Percentiles rank a stretch among this genome's conserved stretches.
These are phyloP conservation scores for Ophiostoma australiae DNA, from an alignment of 2,329 filamentous ascomycete genomes.

Conservation along the genomic window DNA sequence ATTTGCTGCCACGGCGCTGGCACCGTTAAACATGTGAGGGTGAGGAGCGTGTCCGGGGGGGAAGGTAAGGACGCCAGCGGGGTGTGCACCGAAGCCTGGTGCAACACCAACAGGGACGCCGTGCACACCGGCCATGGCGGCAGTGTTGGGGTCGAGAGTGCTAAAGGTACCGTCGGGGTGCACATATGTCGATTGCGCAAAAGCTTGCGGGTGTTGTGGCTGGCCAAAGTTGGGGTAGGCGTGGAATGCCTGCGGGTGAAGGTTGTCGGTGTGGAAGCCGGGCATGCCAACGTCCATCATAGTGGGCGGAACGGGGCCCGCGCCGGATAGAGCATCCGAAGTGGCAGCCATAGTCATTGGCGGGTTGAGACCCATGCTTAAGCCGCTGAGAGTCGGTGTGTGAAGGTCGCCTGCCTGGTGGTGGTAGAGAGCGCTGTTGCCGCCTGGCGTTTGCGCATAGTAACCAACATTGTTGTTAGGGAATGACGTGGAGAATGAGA, in stretches of 20 bases:
- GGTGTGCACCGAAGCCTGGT: constrained; percentile 17
- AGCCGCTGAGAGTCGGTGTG: constrained; percentile 66
- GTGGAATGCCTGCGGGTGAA: constrained; percentile 47
- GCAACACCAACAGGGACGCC: constrained; percentile 40
- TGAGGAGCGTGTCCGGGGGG: constrained; percentile 21
- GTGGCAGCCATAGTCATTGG: constrained; percentile 69
- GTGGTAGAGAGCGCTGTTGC: constrained; percentile 75
- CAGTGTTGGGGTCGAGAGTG: constrained; percentile 16
- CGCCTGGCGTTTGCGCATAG: constrained; percentile 82
- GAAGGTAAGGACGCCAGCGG: constrained; percentile 17
- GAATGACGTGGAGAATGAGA: constrained; percentile 67
- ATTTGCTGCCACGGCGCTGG: constrained; percentile 15
- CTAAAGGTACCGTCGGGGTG: constrained; percentile 78
- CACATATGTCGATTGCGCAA: constrained; percentile 73
- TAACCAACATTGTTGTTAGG: constrained; percentile 60
- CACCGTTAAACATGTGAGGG: constrained; percentile 18
- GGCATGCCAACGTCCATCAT: constrained; percentile 58
- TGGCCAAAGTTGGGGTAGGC: constrained; percentile 69
- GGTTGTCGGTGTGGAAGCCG: constrained; percentile 55
- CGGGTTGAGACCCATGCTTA: constrained; percentile 73
- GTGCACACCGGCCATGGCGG: constrained; percentile 62
- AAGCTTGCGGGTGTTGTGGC: constrained; percentile 53
- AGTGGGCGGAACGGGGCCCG: constrained; percentile 41
- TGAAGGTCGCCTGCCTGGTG: constrained; percentile 81
- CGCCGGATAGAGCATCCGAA: constrained; percentile 60